phyloP scores from a whole-genome alignment of 768 basidiomycete genomes.

The Clavaria fumosa region DNA sequence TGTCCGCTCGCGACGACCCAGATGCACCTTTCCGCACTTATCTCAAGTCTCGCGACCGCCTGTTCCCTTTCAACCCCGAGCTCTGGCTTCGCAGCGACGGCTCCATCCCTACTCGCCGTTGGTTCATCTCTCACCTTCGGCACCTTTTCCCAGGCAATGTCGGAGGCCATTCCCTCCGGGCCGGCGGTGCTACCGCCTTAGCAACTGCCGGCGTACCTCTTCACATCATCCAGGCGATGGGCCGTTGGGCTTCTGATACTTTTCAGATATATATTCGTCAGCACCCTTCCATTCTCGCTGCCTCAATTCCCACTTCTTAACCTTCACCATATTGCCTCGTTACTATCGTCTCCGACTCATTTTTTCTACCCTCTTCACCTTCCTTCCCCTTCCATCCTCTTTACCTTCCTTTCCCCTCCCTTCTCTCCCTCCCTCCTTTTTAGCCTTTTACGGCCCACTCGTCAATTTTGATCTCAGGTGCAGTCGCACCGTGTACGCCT shows the following conservation, averaged over 20 bases:
- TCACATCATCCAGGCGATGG: slow-evolving; percentile 21
- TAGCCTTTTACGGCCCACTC: neutral
- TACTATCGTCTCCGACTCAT: slow-evolving; percentile 8
- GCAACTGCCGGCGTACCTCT: slow-evolving; percentile 18
- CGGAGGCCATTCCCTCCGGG: slow-evolving; percentile 23
- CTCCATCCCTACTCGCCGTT: slow-evolving; percentile 17
- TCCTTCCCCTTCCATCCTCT: neutral
- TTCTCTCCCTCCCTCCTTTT: neutral
- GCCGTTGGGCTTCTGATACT: slow-evolving; percentile 24
- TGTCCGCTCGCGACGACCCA: slow-evolving; percentile 8
- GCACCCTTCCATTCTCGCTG: slow-evolving; percentile 20
- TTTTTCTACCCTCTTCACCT: neutral
- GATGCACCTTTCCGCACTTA: slow-evolving; percentile 11
- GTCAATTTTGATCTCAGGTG: too few relatives aligned
- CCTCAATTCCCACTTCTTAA: too few relatives aligned
- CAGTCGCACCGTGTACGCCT: too few relatives aligned
- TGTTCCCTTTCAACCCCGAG: slow-evolving; percentile 14
- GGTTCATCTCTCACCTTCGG: slow-evolving; percentile 20
- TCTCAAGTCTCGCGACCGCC: slow-evolving; percentile 13
- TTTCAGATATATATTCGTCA: slow-evolving; percentile 27
- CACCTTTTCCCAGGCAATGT: slow-evolving; percentile 12
- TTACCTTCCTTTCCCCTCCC: neutral
- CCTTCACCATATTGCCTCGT: too few relatives aligned
- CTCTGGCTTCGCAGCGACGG: slow-evolving; percentile 22
- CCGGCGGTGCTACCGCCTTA: slow-evolving; percentile 27